Base-by-base conservation (phyloP, 208 protist genomes). In the Blastocrithidia nonstop region DNA sequence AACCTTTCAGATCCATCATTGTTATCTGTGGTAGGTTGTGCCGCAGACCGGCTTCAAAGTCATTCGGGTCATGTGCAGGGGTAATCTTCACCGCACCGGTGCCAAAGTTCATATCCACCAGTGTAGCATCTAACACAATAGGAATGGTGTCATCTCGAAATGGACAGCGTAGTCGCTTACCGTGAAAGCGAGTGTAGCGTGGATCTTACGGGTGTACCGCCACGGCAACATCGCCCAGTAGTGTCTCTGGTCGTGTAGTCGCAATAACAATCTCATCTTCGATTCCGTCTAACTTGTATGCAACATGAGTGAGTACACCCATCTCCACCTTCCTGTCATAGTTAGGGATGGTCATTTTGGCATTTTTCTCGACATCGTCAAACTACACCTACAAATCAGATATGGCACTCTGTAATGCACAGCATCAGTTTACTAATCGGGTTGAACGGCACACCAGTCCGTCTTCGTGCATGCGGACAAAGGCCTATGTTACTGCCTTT, bases 41-140 rank as follows among this genome's bases (percentile, higher is more conserved):
- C 38, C 96, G 79, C 38, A 84, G 41, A 38, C 96, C 98, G 45
- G 77, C 78, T 62, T 97, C 95, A 66, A 97, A 99, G 87, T 99
- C 98, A 76, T 99, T 99, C 19, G 74, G 88, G 79, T 99, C 98
- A 65, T 99, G 98, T n/a, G 96, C 94, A 13, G 98, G 98, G 15
- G 98, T 99, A 37, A 99, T 88, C 61, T 96, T 96, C 11, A 96
- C 89, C 7, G 84, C 89, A 66, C 97, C 97, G 32, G 97, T 99
- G 29, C 97, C 98, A 67, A 99, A 98, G 22, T 66, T 83, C 67
- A 95, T 92, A 54, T 99, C 96, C 9, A 99, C 98, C 3, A 99
- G 64, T 11, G 82, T 73, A 13, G 58, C 52, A 66, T 99, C 98
- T 29, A 76, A 47, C 13, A 99, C 85, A 36, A 99, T 96, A 15